Evolutionary conservation across 2,329 filamentous ascomycete species (phyloP).

Genomic region (Fusarium chuoi): DNA sequence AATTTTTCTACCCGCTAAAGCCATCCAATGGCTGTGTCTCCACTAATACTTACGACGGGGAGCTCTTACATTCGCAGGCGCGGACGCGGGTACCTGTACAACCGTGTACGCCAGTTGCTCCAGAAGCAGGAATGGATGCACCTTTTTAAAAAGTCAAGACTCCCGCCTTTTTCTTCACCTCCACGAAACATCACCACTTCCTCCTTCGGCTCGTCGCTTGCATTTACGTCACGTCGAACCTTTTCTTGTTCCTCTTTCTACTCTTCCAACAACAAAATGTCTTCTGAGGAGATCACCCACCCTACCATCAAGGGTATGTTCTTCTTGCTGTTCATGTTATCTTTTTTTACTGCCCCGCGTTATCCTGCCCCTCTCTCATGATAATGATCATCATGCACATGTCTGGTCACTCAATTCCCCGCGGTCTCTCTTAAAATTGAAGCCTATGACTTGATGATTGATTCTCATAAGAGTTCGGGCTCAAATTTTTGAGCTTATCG

Average conservation of each 20-base stretch:
- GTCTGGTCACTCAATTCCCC: neutral
- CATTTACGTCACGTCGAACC: constrained; percentile 1
- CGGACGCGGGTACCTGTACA: constrained; percentile 15
- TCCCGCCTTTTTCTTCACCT: constrained; percentile 36
- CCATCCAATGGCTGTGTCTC: constrained; percentile 6
- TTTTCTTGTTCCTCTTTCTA: neutral
- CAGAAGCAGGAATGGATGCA: neutral
- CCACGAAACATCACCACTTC: constrained; percentile 23
- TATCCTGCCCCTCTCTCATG: constrained; percentile 45
- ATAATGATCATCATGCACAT: constrained; percentile 23
- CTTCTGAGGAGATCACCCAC: constrained; percentile 71
- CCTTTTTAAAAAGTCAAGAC: constrained; percentile 36
- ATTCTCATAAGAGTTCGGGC: neutral
- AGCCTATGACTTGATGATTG: neutral
- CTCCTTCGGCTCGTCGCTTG: constrained; percentile 31
- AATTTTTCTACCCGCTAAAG: constrained; percentile 44
- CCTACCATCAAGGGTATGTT: constrained; percentile 78
- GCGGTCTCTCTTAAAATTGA: neutral
- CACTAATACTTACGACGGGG: constrained; percentile 5
- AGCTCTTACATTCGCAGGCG: constrained; percentile 23
- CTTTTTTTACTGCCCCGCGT: constrained; percentile 20
- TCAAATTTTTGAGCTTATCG: neutral
- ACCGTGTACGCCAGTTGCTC: neutral
- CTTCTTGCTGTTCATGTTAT: neutral
- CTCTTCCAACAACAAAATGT: constrained; percentile 61